Conservation (phyloP, 495 filamentous ascomycete species). For the Lasiosphaeris hirsuta region DNA sequence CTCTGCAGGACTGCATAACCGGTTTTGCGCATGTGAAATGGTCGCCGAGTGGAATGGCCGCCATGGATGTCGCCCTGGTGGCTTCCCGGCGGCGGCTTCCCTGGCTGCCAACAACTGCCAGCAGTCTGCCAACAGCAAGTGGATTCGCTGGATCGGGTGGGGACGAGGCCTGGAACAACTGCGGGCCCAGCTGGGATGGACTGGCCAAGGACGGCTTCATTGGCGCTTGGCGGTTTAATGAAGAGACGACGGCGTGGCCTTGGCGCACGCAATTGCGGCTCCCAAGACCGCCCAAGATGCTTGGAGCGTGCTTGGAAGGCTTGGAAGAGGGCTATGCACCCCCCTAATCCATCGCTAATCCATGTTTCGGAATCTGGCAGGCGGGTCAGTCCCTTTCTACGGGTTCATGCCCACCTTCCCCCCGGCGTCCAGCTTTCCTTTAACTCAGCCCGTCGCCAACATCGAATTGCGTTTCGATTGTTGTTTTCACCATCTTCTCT, state of each 20-base stretch:
- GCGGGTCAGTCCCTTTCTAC: conserved; percentile 2
- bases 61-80: too few species aligned
- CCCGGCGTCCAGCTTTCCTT: neutral
- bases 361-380: conserved; percentile 8
- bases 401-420: neutral
- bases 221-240: conserved; percentile 5
- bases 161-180: neutral
- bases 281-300: conserved; percentile 1
- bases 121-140: too few species aligned
- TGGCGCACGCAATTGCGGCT: conserved; percentile 10
- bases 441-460: conserved; percentile 8
- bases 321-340: conserved; percentile 8
- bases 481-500: conserved; percentile 6
- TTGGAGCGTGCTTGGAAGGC: too few species aligned
- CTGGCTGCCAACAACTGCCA: too few species aligned
- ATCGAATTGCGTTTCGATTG: conserved; percentile 1
- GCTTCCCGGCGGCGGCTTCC: too few species aligned
- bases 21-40: too few species aligned
- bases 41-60: too few species aligned
- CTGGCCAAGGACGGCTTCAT: neutral
- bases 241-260: conserved; percentile 1
- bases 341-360: neutral
- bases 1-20: too few species aligned
- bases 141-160: neutral
- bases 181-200: neutral